These are phyloP conservation scores for Apiotrichum montevideense DNA, from an alignment of 1,284 basidiomycete species.

Conservation along the genomic window DNA sequence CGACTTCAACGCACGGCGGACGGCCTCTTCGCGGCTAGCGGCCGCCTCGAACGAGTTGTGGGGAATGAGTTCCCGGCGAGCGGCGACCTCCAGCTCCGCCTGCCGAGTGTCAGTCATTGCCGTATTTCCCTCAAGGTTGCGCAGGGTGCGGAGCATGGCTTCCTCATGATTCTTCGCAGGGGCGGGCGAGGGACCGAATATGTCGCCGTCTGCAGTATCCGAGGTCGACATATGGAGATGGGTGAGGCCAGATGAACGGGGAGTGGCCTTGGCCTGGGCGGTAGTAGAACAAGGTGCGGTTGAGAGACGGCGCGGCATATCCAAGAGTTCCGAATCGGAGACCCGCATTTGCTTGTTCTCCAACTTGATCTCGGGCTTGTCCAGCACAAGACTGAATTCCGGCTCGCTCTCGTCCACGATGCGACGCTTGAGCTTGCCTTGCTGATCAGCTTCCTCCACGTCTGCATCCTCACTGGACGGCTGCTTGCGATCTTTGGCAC, in stretches of 20 bases:
- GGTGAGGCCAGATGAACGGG: neutral
- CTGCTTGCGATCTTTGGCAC: neutral
- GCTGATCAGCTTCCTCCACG: neutral
- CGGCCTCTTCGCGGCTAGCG: slow-evolving; percentile 16
- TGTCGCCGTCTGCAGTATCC: slow-evolving; percentile 10
- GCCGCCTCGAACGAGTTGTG: slow-evolving; percentile 1
- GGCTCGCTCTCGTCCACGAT: neutral
- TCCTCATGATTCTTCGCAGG: slow-evolving; percentile 16
- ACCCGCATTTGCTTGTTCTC: neutral
- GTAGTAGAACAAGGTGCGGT: neutral
- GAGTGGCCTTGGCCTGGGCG: neutral
- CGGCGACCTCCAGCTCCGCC: slow-evolving; percentile 26
- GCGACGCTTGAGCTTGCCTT: neutral
- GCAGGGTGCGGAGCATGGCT: slow-evolving; percentile 32
- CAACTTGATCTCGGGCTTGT: neutral
- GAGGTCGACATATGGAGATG: neutral
- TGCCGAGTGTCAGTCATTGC: neutral
- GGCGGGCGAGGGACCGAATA: neutral
- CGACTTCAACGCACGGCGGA: slow-evolving; percentile 26
- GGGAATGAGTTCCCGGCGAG: slow-evolving; percentile 27
- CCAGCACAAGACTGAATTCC: too few relatives aligned
- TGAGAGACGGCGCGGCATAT: neutral
- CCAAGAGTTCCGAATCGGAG: neutral
- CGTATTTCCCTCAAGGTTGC: slow-evolving; percentile 29
- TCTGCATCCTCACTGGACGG: neutral